A percentile compares a stretch with the other conserved stretches of the same genome.
These are phyloP conservation scores for Aspergillus egyptiacus DNA, from an alignment of 495 filamentous ascomycete species.

Conservation along the genomic window DNA sequence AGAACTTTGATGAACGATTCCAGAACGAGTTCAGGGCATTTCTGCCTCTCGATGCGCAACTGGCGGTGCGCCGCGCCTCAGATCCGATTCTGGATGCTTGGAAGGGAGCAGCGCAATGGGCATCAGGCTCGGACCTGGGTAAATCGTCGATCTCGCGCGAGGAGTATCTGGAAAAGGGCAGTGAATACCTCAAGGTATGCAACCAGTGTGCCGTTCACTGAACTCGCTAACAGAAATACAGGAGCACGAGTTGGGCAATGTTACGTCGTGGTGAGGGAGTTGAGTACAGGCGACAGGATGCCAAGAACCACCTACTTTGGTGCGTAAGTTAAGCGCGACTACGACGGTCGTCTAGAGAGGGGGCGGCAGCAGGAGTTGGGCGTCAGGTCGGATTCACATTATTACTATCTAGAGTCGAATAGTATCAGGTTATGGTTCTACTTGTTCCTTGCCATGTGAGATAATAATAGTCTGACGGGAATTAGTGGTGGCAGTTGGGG, in stretches of 20 bases:
- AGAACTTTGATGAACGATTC: slow-evolving; percentile 80
- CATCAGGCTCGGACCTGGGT: slow-evolving; percentile 31
- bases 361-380: not conserved
- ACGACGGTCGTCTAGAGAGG: not conserved
- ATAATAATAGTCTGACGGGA: too few species aligned
- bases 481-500: too few species aligned
- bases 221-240: slow-evolving; percentile 26
- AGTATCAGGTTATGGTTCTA: not conserved
- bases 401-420: not conserved
- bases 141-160: slow-evolving; percentile 54
- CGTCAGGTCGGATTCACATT: not conserved
- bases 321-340: not conserved
- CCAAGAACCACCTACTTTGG: too few species aligned
- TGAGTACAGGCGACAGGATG: not conserved
- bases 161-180: slow-evolving; percentile 79
- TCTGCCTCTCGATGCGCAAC: slow-evolving; percentile 58
- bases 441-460: not conserved
- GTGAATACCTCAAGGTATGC: slow-evolving; percentile 75
- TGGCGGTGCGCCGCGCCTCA: slow-evolving; percentile 62
- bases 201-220: not conserved
- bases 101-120: slow-evolving; percentile 86
- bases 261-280: slow-evolving; percentile 28
- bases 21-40: slow-evolving; percentile 62
- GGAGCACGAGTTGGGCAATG: slow-evolving; percentile 81
- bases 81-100: slow-evolving; percentile 82